Evolutionary conservation across 352 stramenopile genomes (phyloP), one percentile per base, ranked within the genome.

Genomic region (Globisporangium uncinulatum): DNA sequence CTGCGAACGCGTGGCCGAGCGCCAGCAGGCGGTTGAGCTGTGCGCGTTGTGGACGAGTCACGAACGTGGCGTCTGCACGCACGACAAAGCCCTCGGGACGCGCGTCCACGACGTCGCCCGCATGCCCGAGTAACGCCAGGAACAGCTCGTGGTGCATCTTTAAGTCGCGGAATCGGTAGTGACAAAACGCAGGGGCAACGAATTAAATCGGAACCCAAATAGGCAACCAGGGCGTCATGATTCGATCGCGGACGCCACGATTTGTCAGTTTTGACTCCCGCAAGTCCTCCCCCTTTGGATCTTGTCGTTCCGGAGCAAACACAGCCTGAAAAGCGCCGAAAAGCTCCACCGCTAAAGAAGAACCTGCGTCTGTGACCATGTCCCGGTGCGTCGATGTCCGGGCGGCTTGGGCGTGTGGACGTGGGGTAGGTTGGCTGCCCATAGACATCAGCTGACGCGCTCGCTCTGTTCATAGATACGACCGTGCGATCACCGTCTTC

Each of bases 401-500:
- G n/a, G 11, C 21, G 41, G 39, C 43, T 17, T 54, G 13, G 21
- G 9, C 3, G 6, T 29, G 42, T 45, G 20, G 54, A 39, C 51
- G n/a, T 15, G 39, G 24, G 47, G 43, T 44, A 8, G 37, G 21
- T 29, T 4, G 15, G 32, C 19, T 37, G 37, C 4, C 19, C 1
- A 44, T 29, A 29, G 24, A 29, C 24, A 29, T 1, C 24, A 29
- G 24, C 39, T 44, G 39, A 44, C 39, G 39, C 39, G 24, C 1
- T 39, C 5, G 56, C 11, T 34, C 1, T 7, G n/a, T 8, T 14
- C 31, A 19, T 37, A 99, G 95, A 77, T 99, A 99, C 77, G 97
- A 99, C 82, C 94, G 97, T 67, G 97, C 97, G 42, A 99, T 99
- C 72, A 99, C 97, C 54, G 96, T 99, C 36, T 99, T 99, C 80